Evolutionary conservation across 2,329 filamentous ascomycete species (phyloP).

Genomic region (Arthrobotrys entomopaga): DNA sequence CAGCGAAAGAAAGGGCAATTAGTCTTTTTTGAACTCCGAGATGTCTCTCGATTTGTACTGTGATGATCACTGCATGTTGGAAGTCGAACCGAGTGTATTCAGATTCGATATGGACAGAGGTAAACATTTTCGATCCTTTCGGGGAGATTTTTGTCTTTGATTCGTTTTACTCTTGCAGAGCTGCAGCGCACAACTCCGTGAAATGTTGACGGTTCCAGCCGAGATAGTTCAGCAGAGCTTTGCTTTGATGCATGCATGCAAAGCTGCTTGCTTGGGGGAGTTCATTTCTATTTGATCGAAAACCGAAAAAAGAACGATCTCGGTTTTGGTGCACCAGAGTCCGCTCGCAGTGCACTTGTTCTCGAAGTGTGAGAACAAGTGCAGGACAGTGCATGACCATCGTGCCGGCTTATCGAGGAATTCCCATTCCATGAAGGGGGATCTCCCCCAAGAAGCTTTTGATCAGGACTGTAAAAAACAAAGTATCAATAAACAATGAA

Average conservation of each 20-base stretch:
- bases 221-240: constrained; percentile 4
- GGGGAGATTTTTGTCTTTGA: not conserved
- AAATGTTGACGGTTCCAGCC: constrained; percentile 35
- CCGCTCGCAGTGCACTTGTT: constrained; percentile 1
- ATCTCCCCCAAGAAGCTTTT: constrained; percentile 17
- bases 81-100: constrained; percentile 21
- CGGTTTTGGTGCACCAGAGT: constrained; percentile 29
- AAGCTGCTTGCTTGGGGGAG: too few species aligned
- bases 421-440: constrained; percentile 26
- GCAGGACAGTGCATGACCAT: constrained; percentile 37
- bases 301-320: not conserved
- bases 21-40: constrained; percentile 27
- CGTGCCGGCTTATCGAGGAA: constrained; percentile 53
- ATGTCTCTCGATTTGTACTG: constrained; percentile 22
- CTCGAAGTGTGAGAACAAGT: constrained; percentile 8
- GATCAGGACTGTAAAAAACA: constrained; percentile 20
- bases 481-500: constrained; percentile 8
- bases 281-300: constrained; percentile 27
- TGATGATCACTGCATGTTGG: constrained; percentile 31
- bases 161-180: too few species aligned
- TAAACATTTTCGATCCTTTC: not conserved
- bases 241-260: constrained; percentile 20
- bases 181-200: constrained; percentile 6
- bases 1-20: not conserved
- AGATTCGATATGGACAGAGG: constrained; percentile 10